phyloP scores from a whole-genome alignment of 2,329 filamentous ascomycete genomes.

The Apiospora phragmitis region DNA sequence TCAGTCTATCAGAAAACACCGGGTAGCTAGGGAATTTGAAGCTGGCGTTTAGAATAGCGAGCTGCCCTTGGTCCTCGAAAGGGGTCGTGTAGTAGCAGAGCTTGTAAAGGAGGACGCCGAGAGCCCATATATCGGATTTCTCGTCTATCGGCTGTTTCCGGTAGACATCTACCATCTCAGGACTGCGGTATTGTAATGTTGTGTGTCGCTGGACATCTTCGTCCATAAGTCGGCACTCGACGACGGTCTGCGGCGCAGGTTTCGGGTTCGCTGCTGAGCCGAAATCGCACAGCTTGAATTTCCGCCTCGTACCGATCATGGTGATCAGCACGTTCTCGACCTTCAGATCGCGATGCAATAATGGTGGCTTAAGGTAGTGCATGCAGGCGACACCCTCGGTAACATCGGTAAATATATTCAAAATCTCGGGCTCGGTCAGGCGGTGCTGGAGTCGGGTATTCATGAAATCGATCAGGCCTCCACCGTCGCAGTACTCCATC shows the following conservation, averaged over 20 bases:
- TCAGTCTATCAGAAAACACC: conserved; percentile 83
- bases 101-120: conserved; percentile 95
- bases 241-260: conserved; percentile 80
- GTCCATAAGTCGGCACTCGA: conserved; percentile 89
- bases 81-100: conserved; percentile 99
- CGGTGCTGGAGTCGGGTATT: conserved; percentile 96
- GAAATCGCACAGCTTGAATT: conserved; percentile 98
- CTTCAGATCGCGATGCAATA: conserved; percentile 93
- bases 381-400: conserved; percentile 96
- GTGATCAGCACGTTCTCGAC: conserved; percentile 97
- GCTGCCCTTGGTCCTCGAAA: conserved; percentile 95
- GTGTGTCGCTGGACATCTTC: conserved; percentile 97
- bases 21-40: conserved; percentile 91
- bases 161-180: conserved; percentile 99
- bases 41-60: conserved; percentile 94
- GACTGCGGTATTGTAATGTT: conserved; percentile 94
- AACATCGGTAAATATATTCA: conserved; percentile 95
- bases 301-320: conserved; percentile 60
- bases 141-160: conserved; percentile 95
- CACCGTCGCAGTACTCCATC: conserved; percentile 96
- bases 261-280: conserved; percentile 84
- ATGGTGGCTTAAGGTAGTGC: conserved; percentile 94
- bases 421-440: conserved; percentile 93
- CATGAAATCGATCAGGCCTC: conserved; percentile 98
- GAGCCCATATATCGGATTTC: conserved; percentile 97